Evolutionary conservation across 345 rosid species (phyloP), one percentile per base, ranked within the genome.

Genomic region (Punica granatum): DNA sequence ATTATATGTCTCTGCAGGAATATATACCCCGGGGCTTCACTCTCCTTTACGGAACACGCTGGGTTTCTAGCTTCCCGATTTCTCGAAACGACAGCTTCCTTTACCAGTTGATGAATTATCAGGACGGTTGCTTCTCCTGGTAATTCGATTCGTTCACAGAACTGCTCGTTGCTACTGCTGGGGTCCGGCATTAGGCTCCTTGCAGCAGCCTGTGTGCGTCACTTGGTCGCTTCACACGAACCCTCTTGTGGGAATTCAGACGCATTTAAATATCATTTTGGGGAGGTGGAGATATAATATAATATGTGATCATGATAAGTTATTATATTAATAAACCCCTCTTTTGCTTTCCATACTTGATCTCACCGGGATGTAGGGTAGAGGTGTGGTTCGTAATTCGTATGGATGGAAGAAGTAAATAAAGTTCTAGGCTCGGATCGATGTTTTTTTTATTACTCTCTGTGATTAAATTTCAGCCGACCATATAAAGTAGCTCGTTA

Each of bases 301-400:
- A 63, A 63, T 63, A 63, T 63, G 42, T 10, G 44, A 37, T 63
- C 43, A 3, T 33, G 65, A 61, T 61, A 61, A 61, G 42, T 18
- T 61, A 33, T 33, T 33, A 15, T 61, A 33, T 61, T 15, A 35
- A 14, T n/a, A 10, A 28, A 19, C 33, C 2, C 30, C 6, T 26
- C 30, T 36, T 32, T 63, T 21, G 30, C 44, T 63, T 63, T 63
- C 13, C 46, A 36, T 63, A 8, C 2, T 63, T 11, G 30, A 36
- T 36, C 28, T 63, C 66, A 35, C 46, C 36, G 21, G 64, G 64
- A 60, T 60, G 58, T n/a, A 6, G 41, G 36, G 39, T 26, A 26
- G 63, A 60, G 34, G 21, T 30, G 37, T 31, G 12, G 34, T 19
- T 51, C 58, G 28, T 23, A 18, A 43, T 14, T 1, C 48, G 48